Evolutionary conservation across 2,329 filamentous ascomycete genomes (phyloP), one percentile per base, ranked within the genome.

Genomic region (Aspergillus candidus): DNA sequence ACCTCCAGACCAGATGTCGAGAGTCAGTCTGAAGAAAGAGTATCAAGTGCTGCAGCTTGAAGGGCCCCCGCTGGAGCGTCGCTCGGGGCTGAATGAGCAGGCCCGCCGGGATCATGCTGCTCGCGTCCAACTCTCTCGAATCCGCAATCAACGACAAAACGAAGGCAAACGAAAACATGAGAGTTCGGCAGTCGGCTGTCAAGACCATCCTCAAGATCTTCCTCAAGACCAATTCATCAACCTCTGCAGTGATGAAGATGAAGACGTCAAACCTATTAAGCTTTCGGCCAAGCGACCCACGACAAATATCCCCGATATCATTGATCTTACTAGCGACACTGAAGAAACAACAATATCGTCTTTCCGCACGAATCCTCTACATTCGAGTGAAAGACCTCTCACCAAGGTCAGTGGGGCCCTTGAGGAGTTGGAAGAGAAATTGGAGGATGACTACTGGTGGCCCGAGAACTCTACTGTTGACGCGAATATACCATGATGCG

Each of bases 401-500:
- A 27, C 22, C 22, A 7, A 10, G 22, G 22, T 27, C 22, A 27
- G 6, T 27, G 11, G 17, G 37, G n/a, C 18, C 29, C 29, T 38
- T n/a, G 44, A 44, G 13, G 40, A 41, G 11, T 35, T 53, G 6
- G 36, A 52, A 17, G 53, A 59, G 41, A 39, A 41, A 35, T 37
- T 60, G 2, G 59, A 62, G 36, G 63, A 69, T 14, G 65, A 69
- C 39, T 56, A 60, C 42, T 69, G 66, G 66, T 69, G 63, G 58
- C 66, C 64, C 12, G 54, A 53, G n/a, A 63, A 57, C 42, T 44
- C 53, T 8, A 39, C 49, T 17, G 54, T 67, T 8, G 56, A 67
- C 40, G 53, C 64, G 0, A 66, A 67, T 35, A 51, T 63, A 27
- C 37, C 46, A 34, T 10, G 44, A 56, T 17, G 44, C 43, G 13